Evolutionary conservation across 192 early-diverging fungal species (phyloP).

Genomic region (Helicostylum pulchrum): DNA sequence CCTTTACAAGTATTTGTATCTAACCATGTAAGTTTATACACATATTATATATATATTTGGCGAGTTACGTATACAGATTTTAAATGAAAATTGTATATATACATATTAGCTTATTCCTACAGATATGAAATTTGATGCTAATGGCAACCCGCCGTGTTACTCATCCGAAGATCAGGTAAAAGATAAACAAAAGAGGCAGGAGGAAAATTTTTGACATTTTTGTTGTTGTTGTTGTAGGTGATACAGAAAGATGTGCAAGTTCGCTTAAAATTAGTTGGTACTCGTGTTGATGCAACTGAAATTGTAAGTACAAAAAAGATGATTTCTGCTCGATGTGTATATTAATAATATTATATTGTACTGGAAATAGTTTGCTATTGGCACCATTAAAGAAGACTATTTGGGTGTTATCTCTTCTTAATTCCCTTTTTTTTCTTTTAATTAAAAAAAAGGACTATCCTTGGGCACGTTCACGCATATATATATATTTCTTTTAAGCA

Average conservation of each 20-base stretch:
- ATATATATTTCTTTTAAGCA: no score
- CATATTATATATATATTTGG: background rate
- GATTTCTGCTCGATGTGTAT: no score
- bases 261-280: slow-evolving; percentile 86
- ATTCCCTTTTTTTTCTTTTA: no score
- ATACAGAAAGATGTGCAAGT: slow-evolving; percentile 88
- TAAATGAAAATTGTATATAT: background rate
- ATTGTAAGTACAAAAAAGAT: slow-evolving; percentile 62
- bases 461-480: no score
- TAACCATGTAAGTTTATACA: slow-evolving; percentile 51
- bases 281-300: slow-evolving; percentile 85
- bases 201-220: background rate
- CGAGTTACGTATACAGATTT: background rate
- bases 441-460: no score
- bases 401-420: slow-evolving; percentile 66
- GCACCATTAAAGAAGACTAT: slow-evolving; percentile 98
- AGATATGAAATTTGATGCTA: slow-evolving; percentile 89
- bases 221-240: slow-evolving; percentile 29
- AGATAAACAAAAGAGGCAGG: background rate
- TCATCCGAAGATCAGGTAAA: slow-evolving; percentile 69
- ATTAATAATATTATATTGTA: background rate
- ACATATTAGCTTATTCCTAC: slow-evolving; percentile 36
- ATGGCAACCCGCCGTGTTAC: slow-evolving; percentile 81
- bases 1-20: slow-evolving; percentile 92
- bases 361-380: slow-evolving; percentile 75